Evolutionary conservation across 129 eudicot species (phyloP), one percentile per base, ranked within the genome.

Genomic region (Tanacetum coccineum): DNA sequence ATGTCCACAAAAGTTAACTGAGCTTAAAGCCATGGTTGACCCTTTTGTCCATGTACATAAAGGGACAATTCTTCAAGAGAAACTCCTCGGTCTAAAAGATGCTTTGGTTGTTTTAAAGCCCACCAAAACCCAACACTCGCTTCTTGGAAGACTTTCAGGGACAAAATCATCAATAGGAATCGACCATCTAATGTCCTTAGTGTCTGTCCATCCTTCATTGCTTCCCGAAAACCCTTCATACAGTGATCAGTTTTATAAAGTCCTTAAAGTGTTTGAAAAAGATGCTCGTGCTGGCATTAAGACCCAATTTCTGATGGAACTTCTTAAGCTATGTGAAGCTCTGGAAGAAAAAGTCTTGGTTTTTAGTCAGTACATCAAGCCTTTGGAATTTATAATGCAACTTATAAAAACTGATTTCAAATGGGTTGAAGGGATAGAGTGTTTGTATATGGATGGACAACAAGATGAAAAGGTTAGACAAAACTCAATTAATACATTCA

Each of bases 1-100:
- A 18, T 60, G 47, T 1, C 49, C 40, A 18, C 67, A 67, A 4
- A 80, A 52, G 17, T 9, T 83, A 9, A 14, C 44, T 28, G 82
- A 80, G 48, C 79, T 85, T 5, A 78, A 66, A 59, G 50, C 18
- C 8, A 39, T 74, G 81, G 83, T 87, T 3, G 77, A 76, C 47
- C 90, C 94, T 11, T 87, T 91, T 62, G 94, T 91, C 10, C 96
- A 91, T 63, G 86, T 85, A 15, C 83, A 87, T 63, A 87, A 80
- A 68, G 97, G 96, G 21, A 62, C 45, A 2, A 85, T 91, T 28
- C 82, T 87, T 13, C 75, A 81, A 75, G 75, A 83, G 17, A 74
- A 15, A 0, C 90, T 88, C 45, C 87, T 79, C 0, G 91, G 96
- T n/a, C 42, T 85, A 69, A 81, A 64, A 58, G 90, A 85, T 36